Evolutionary conservation across 2,329 filamentous ascomycete species (phyloP).

Genomic region (Colletotrichum sp.): DNA sequence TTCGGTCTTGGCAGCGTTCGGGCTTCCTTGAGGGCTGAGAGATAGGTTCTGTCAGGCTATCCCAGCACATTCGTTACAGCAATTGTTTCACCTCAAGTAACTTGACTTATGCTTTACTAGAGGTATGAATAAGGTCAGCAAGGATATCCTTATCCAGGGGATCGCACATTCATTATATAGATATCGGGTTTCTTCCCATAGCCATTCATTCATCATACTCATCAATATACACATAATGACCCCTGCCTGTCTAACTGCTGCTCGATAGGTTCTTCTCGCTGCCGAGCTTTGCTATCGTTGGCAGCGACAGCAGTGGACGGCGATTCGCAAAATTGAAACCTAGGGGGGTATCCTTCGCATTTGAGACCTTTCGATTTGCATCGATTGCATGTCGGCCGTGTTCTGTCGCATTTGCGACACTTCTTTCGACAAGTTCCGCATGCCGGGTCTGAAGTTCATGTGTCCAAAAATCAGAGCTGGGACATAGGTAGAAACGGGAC

Average conservation of each 20-base stretch:
- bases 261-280: too few relatives aligned
- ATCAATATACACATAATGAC: too few relatives aligned
- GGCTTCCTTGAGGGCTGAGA: neutral
- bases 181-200: too few relatives aligned
- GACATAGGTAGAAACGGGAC: neutral
- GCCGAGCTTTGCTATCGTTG: neutral
- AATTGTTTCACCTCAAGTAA: too few relatives aligned
- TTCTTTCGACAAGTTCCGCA: conserved; percentile 35
- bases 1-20: neutral
- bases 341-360: conserved; percentile 33
- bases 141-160: too few relatives aligned
- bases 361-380: conserved; percentile 30
- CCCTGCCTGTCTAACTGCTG: too few relatives aligned
- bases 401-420: conserved; percentile 34
- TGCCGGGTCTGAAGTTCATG: conserved; percentile 26
- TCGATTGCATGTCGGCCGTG: conserved; percentile 30
- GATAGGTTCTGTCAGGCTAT: too few relatives aligned
- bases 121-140: too few relatives aligned
- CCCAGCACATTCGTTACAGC: too few relatives aligned
- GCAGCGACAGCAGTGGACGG: conserved; percentile 19
- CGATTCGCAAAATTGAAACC: conserved; percentile 30
- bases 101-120: too few relatives aligned
- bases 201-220: too few relatives aligned
- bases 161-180: too few relatives aligned
- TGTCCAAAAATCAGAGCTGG: neutral